Evolutionary conservation across 768 basidiomycete species (phyloP).

Genomic region (Roridomyces roridus): DNA sequence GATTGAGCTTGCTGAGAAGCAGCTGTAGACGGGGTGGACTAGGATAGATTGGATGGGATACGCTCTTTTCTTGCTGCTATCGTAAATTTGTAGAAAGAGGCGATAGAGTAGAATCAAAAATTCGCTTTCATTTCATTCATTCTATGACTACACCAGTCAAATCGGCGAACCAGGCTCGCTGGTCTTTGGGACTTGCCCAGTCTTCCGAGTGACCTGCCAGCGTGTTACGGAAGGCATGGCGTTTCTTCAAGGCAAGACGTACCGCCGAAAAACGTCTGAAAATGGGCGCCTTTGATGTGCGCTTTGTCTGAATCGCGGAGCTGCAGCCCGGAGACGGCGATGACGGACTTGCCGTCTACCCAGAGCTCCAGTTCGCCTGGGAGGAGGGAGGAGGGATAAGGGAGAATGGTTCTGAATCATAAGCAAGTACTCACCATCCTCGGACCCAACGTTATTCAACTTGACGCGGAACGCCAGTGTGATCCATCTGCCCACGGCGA

Average conservation of each 20-base stretch:
- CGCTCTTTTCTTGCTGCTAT: no score
- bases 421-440: conserved; percentile 54
- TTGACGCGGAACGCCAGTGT: conserved; percentile 70
- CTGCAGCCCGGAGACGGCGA: conserved; percentile 53
- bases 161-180: conserved; percentile 61
- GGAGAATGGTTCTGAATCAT: neutral
- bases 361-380: conserved; percentile 73
- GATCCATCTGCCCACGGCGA: conserved; percentile 64
- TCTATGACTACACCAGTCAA: conserved; percentile 49
- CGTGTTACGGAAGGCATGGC: neutral
- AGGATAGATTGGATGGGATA: no score
- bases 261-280: conserved; percentile 85
- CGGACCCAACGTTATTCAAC: conserved; percentile 64
- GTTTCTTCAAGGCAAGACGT: conserved; percentile 11
- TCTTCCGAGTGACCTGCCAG: conserved; percentile 54
- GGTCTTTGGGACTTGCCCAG: conserved; percentile 67
- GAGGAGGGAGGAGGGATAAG: no score
- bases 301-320: conserved; percentile 50
- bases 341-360: conserved; percentile 65
- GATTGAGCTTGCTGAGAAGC: conserved; percentile 39
- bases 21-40: neutral
- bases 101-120: no score
- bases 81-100: no score
- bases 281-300: conserved; percentile 71
- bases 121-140: conserved; percentile 32